These are phyloP conservation scores for Cutaneotrichosporon spelunceum DNA, from an alignment of 1,284 basidiomycete species.

Conservation along the genomic window DNA sequence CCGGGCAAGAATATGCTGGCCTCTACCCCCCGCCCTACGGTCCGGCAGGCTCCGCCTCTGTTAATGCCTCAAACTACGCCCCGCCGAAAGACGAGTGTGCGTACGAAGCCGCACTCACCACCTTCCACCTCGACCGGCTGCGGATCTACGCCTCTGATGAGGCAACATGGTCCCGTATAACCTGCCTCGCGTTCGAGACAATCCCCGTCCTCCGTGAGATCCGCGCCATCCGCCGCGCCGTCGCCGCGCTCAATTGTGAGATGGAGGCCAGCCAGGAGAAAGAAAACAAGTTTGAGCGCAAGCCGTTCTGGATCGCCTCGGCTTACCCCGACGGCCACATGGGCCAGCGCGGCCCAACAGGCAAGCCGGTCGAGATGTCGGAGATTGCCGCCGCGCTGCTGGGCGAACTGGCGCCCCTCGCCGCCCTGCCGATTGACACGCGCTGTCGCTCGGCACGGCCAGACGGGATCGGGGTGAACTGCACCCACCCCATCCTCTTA, in stretches of 20 bases:
- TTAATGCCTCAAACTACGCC: conserved; percentile 16
- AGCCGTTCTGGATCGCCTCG: conserved; percentile 71
- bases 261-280: conserved; percentile 17
- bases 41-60: conserved; percentile 45
- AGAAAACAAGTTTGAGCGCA: conserved; percentile 1
- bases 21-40: conserved; percentile 72
- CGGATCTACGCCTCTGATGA: conserved; percentile 57
- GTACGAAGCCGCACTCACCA: conserved; percentile 55
- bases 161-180: conserved; percentile 60
- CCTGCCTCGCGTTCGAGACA: conserved; percentile 74
- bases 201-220: conserved; percentile 67
- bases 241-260: conserved; percentile 52
- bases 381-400: conserved; percentile 52
- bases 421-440: not conserved
- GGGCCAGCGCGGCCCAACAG: conserved; percentile 38
- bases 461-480: conserved; percentile 67
- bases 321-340: conserved; percentile 59
- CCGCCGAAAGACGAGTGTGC: not conserved
- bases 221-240: conserved; percentile 62
- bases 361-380: conserved; percentile 49
- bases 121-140: conserved; percentile 68
- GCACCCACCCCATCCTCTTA: conserved; percentile 56
- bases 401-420: conserved; percentile 6
- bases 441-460: conserved; percentile 40
- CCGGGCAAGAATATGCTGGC: conserved; percentile 70